phyloP scores from a whole-genome alignment of 352 stramenopile species.

The Globisporangium barbulae region DNA sequence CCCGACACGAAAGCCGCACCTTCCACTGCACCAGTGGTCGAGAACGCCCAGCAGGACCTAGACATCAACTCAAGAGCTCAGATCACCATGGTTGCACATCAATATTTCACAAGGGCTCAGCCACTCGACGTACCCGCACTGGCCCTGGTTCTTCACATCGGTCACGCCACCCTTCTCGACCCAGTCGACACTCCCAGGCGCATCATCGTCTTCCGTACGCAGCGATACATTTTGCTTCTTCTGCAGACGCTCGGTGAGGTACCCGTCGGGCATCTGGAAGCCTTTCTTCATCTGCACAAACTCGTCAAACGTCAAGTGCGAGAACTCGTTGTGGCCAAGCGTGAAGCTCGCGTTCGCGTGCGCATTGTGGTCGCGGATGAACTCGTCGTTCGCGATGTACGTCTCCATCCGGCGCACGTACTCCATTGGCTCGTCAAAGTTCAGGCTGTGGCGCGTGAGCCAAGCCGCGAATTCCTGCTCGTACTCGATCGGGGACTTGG shows the following conservation, averaged over 20 bases:
- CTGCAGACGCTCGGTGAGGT: conserved; percentile 16
- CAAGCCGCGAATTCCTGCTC: conserved; percentile 24
- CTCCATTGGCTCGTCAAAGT: conserved; percentile 19
- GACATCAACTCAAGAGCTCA: conserved; percentile 8
- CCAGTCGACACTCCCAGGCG: conserved; percentile 26
- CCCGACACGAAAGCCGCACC: conserved; percentile 81
- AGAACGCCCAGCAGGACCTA: conserved; percentile 96
- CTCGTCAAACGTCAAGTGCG: conserved; percentile 29
- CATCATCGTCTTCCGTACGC: background rate
- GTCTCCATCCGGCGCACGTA: conserved; percentile 21
- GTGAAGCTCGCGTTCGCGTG: conserved; percentile 18
- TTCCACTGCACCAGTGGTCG: conserved; percentile 88
- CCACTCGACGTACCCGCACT: conserved; percentile 63
- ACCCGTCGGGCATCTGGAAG: conserved; percentile 18
- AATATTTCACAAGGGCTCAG: background rate
- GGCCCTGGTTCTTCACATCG: conserved; percentile 92
- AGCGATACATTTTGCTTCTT: background rate
- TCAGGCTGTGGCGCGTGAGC: conserved; percentile 15
- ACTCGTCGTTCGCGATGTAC: conserved; percentile 28
- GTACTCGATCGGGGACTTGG: conserved; percentile 19
- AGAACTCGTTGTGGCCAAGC: conserved; percentile 32
- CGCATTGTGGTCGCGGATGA: conserved; percentile 26
- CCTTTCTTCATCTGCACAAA: conserved; percentile 22
- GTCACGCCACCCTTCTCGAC: conserved; percentile 41
- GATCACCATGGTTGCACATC: background rate